A percentile compares a stretch with the other conserved stretches of the same genome.
Evolutionary conservation across 805 yeast genomes (phyloP).

Genomic region (Wilhelminamyces savonicus): DNA sequence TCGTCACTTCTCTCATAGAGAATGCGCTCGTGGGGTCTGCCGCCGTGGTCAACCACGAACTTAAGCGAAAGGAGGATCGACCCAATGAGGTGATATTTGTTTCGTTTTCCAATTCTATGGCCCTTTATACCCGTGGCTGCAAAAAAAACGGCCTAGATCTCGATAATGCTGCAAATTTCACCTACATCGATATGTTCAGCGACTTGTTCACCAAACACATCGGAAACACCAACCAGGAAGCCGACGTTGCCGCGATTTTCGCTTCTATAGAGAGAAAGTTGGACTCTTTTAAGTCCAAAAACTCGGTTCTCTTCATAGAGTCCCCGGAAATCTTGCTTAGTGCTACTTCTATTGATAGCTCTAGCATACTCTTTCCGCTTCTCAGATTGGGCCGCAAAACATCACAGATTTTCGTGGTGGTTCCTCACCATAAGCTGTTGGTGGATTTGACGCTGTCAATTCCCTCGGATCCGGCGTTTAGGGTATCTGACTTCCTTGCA

Average conservation of each 20-base stretch:
- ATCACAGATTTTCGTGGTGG: slow-evolving; percentile 28
- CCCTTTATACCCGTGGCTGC: slow-evolving; percentile 26
- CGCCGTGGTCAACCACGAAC: slow-evolving; percentile 30
- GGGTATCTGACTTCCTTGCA: slow-evolving; percentile 41
- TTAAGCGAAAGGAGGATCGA: slow-evolving; percentile 7
- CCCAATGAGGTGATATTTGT: slow-evolving; percentile 22
- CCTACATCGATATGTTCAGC: slow-evolving; percentile 41
- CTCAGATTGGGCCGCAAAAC: slow-evolving; percentile 25
- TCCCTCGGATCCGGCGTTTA: slow-evolving; percentile 28
- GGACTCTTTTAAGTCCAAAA: slow-evolving; percentile 4
- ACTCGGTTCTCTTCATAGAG: slow-evolving; percentile 38
- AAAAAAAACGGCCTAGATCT: slow-evolving; percentile 36
- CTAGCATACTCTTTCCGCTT: slow-evolving; percentile 28
- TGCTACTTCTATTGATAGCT: slow-evolving; percentile 32
- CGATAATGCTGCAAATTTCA: slow-evolving; percentile 17
- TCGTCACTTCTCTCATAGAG: slow-evolving; percentile 50
- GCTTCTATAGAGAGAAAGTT: slow-evolving; percentile 3
- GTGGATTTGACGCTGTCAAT: slow-evolving; percentile 19
- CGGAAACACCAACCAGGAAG: slow-evolving; percentile 13
- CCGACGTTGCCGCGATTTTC: slow-evolving; percentile 14
- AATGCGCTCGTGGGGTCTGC: slow-evolving; percentile 42
- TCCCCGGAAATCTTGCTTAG: slow-evolving; percentile 41
- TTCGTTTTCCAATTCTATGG: slow-evolving; percentile 29
- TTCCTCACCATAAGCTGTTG: slow-evolving; percentile 16
- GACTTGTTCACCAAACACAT: slow-evolving; percentile 34